Base-by-base conservation (phyloP, 1,139 yeast species). In the Hemisphaericaspora xylofermentans region DNA sequence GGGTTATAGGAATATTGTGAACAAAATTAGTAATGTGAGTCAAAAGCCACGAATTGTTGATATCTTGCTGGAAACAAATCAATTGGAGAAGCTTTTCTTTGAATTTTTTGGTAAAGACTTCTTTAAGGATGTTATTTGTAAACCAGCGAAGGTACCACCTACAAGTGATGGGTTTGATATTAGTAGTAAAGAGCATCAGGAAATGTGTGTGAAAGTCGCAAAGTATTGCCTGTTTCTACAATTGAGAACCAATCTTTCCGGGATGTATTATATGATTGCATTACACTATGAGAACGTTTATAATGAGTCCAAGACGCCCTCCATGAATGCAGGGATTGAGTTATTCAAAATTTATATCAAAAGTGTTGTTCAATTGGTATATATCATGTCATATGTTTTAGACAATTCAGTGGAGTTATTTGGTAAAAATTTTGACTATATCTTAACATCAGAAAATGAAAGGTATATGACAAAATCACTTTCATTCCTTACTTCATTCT, bases 401-500 rank as follows among this genome's bases (percentile, higher is more conserved):
- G 78, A 72, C 42, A 68, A 71, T 47, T 65, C 73, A 13, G 74
- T 66, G 7, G 69, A 67, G 45, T 53, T 71, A 21, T 72, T 72
- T 54, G 78, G 77, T 1, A 58, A 60, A 39, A 64, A 66, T 43
- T 72, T 58, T 43, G 78, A 72, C 49, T 71, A 56, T 44, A 48
- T 65, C 26, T 50, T 72, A 33, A 71, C 76, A 0, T 61, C 76
- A 2, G 50, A 53, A 3, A 69, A 66, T 48, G 78, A 72, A 51
- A 52, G 70, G 37, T 64, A 66, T 41, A 68, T 72, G 74, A 66
- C 70, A 35, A 71, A 69, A 47, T 63, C 72, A 4, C 77, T 71
- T 50, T 60, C 64, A 38, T 70, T 70, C 45, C 51, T 71, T 27
- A 58, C 74, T 0, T 64, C 74, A 5, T 66, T 71, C 36, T 72